These are phyloP conservation scores for Cynanchum wilfordii DNA, from an alignment of 257 asterid genomes.

Conservation along the genomic window DNA sequence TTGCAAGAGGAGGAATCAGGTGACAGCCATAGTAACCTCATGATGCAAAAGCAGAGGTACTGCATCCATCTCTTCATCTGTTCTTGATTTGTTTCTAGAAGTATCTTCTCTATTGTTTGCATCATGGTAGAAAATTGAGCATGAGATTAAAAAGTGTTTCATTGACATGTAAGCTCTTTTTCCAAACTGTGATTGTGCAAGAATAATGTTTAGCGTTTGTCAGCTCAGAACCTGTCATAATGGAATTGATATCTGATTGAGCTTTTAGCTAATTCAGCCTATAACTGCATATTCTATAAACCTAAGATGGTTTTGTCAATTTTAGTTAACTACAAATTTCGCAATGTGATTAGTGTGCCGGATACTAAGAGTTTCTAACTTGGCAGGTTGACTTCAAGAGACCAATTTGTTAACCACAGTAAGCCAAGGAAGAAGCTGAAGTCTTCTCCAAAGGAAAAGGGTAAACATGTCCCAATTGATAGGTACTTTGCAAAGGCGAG, in stretches of 20 bases:
- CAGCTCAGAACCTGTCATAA: background rate
- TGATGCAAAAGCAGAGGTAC: slow-evolving; percentile 22
- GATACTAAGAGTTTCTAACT: background rate
- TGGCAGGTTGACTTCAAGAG: slow-evolving; percentile 45
- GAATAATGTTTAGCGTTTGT: background rate
- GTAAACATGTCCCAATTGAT: slow-evolving; percentile 75
- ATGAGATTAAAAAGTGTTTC: no score
- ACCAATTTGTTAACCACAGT: slow-evolving; percentile 24
- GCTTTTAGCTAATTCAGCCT: background rate
- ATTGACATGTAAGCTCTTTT: no score
- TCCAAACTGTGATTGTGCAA: background rate
- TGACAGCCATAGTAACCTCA: slow-evolving; percentile 23
- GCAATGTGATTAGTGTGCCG: background rate
- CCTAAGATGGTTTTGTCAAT: background rate
- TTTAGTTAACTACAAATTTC: background rate
- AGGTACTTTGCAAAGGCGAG: slow-evolving; percentile 54
- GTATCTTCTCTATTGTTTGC: background rate
- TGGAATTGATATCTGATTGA: background rate
- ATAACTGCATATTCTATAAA: background rate
- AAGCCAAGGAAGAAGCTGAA: slow-evolving; percentile 63
- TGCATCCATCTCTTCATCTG: background rate
- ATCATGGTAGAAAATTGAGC: background rate
- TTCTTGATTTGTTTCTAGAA: background rate
- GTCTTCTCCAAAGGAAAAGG: slow-evolving; percentile 31
- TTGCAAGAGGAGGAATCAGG: slow-evolving; percentile 72